Evolutionary conservation across 2,329 filamentous ascomycete species (phyloP).

Genomic region (Colletotrichum musicola): DNA sequence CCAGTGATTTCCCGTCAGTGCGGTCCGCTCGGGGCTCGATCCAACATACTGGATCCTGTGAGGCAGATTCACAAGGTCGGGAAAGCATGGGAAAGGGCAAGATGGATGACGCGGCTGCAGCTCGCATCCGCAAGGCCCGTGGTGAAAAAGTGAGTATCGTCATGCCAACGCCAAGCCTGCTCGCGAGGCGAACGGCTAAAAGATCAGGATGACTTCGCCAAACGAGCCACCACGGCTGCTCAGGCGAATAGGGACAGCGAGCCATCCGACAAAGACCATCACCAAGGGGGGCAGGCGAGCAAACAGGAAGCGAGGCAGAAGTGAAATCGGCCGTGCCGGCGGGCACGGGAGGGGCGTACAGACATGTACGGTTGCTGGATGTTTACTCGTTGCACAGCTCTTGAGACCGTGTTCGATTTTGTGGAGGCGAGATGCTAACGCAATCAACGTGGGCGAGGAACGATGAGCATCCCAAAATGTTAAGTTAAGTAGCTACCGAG

Average conservation of each 20-base stretch:
- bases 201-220: conserved; percentile 51
- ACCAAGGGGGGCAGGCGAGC: conserved; percentile 37
- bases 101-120: conserved; percentile 58
- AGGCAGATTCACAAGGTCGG: background rate
- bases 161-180: background rate
- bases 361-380: no score
- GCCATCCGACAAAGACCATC: conserved; percentile 35
- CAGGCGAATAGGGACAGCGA: conserved; percentile 47
- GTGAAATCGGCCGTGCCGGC: conserved; percentile 5
- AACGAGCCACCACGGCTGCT: conserved; percentile 51
- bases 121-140: conserved; percentile 56
- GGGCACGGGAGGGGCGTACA: no score
- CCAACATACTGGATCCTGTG: background rate
- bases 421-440: no score
- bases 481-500: no score
- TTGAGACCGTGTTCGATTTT: no score
- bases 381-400: no score
- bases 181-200: background rate
- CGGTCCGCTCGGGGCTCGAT: background rate
- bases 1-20: background rate
- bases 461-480: no score
- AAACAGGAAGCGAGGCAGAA: conserved; percentile 35
- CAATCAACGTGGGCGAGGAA: no score
- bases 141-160: conserved; percentile 52
- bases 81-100: conserved; percentile 43